phyloP scores from a whole-genome alignment of 2,329 filamentous ascomycete species.

The Rachicladosporium sp. region DNA sequence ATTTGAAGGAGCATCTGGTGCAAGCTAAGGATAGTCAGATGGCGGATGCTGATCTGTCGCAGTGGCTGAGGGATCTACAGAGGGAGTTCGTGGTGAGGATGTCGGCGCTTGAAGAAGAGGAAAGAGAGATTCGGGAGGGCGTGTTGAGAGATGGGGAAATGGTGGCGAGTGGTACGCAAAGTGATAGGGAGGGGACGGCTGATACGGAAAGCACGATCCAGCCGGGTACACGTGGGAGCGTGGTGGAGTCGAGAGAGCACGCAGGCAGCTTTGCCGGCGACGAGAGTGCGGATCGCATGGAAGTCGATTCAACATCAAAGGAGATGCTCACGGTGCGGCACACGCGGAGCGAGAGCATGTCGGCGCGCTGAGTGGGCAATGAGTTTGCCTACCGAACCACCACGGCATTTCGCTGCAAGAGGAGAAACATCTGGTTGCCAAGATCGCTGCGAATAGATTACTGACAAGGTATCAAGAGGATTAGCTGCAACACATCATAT shows the following conservation, averaged over 20 bases:
- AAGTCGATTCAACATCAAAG: not conserved
- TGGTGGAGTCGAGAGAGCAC: not conserved
- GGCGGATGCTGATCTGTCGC: constrained; percentile 48
- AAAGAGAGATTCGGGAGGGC: constrained; percentile 4
- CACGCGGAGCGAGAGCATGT: too few species aligned
- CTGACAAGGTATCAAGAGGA: constrained; percentile 3
- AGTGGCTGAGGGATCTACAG: constrained; percentile 56
- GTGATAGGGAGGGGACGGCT: too few species aligned
- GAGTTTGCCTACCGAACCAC: too few species aligned
- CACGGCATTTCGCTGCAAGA: not conserved
- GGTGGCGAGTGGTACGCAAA: not conserved
- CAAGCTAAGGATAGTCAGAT: constrained; percentile 56
- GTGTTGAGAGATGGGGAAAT: not conserved
- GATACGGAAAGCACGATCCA: not conserved
- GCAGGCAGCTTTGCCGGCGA: not conserved
- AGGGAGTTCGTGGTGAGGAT: constrained; percentile 63
- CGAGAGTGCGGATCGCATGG: not conserved
- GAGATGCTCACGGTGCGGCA: too few species aligned
- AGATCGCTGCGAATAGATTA: not conserved
- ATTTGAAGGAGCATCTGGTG: constrained; percentile 57
- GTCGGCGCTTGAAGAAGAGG: constrained; percentile 49
- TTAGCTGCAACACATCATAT: not conserved
- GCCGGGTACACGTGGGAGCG: not conserved
- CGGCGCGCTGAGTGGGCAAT: too few species aligned
- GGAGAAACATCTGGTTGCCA: not conserved